Conservation (phyloP, 2,329 filamentous ascomycete genomes). For the Ophiostoma sp. region DNA sequence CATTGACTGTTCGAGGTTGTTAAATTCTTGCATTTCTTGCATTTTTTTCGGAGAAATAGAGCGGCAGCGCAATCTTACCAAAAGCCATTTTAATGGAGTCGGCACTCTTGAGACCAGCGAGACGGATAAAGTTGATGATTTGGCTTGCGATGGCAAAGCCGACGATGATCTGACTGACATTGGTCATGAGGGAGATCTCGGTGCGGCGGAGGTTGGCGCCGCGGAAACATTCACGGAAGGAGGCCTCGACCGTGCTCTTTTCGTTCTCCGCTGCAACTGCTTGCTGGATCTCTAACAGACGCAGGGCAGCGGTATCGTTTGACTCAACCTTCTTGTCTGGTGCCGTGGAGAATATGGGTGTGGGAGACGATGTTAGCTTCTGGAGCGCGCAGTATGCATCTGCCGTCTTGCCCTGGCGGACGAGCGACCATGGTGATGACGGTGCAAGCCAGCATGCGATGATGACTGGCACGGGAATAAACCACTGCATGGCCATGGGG, state of each 20-base stretch:
- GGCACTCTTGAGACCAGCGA: slow-evolving; percentile 35
- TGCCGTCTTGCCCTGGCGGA: slow-evolving; percentile 36
- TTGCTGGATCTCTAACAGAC: slow-evolving; percentile 49
- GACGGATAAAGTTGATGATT: slow-evolving; percentile 27
- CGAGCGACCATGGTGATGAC: slow-evolving; percentile 29
- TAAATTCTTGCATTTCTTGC: background rate
- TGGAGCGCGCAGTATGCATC: slow-evolving; percentile 21
- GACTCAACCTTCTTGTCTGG: background rate
- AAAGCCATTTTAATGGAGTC: slow-evolving; percentile 38
- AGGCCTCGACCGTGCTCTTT: slow-evolving; percentile 44
- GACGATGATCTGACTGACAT: slow-evolving; percentile 29
- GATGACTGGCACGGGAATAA: slow-evolving; percentile 24
- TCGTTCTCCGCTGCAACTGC: slow-evolving; percentile 51
- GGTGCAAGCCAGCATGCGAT: slow-evolving; percentile 25
- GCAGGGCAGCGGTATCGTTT: slow-evolving; percentile 27
- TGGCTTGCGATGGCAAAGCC: slow-evolving; percentile 38
- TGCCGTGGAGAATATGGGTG: background rate
- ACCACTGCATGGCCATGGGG: slow-evolving; percentile 27
- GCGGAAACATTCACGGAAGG: slow-evolving; percentile 47
- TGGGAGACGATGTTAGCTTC: slow-evolving; percentile 17
- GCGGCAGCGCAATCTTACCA: slow-evolving; percentile 20
- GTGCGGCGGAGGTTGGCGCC: slow-evolving; percentile 48
- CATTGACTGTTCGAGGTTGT: slow-evolving; percentile 21
- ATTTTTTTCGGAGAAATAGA: background rate
- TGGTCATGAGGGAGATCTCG: slow-evolving; percentile 45